Evolutionary conservation across 805 yeast genomes (phyloP), one percentile per base, ranked within the genome.

Genomic region (Jamesozyma jinghongensis): DNA sequence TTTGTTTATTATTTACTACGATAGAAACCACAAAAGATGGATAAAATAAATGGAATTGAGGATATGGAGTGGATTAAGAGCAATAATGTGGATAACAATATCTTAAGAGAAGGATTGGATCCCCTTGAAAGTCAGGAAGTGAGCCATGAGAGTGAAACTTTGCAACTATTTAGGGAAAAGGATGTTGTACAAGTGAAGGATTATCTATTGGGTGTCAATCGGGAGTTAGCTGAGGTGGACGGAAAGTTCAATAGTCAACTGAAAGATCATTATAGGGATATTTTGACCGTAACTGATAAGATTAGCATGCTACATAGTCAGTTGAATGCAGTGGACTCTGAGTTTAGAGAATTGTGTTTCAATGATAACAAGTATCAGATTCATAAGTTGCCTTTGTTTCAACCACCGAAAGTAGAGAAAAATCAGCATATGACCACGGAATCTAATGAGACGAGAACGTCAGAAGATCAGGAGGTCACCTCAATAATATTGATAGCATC

Each of bases 281-380:
- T 60, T 1, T 34, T 60, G 20, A 41, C 43, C n/a, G 53, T 57
- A 6, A 57, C 61, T 3, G 47, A 47, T 33, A 44, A 44, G 5
- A 54, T 58, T 6, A 41, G 41, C 7, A 17, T 19, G 2, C 32
- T 60, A 34, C 40, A 45, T 32, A 40, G 32, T 26, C 38, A 41
- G 1, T 35, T 57, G 37, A 51, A 48, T 30, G 39, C 14, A 3
- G 44, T 48, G 2, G 62, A 60, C 32, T 35, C 41, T 2, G 42
- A 50, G 6, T 52, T 60, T 31, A 49, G 52, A 48, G 52, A 52
- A 4, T 43, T 60, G n/a, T 60, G 65, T 41, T 60, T 60, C 34
- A 45, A 54, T 34, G 65, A 60, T 43, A 47, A 49, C 14, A 10
- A 28, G 8, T 55, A 39, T 42, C 51, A 50, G 29, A 36, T 57